These are phyloP conservation scores for Fusarium lateritium DNA, from an alignment of 2,329 filamentous ascomycete species.

Conservation along the genomic window DNA sequence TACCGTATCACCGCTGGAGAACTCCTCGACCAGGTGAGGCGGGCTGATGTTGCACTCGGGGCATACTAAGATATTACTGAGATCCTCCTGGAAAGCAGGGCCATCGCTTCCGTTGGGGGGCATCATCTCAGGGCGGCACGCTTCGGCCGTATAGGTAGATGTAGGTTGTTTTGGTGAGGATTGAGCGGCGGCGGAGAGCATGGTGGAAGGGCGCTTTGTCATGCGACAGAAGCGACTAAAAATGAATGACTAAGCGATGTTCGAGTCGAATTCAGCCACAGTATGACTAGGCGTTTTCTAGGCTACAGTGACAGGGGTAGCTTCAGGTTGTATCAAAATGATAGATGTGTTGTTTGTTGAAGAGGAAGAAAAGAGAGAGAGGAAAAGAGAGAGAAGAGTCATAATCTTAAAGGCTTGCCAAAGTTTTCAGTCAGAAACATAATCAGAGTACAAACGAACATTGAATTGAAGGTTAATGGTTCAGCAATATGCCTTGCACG, in stretches of 20 bases:
- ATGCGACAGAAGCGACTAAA: background rate
- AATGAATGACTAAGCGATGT: slow-evolving; percentile 36
- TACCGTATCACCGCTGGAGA: slow-evolving; percentile 91
- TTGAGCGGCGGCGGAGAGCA: slow-evolving; percentile 33
- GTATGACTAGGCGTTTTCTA: background rate
- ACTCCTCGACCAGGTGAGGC: slow-evolving; percentile 94
- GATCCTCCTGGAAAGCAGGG: slow-evolving; percentile 79
- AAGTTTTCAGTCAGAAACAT: background rate
- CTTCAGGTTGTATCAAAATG: too few species aligned
- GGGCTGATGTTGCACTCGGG: slow-evolving; percentile 92
- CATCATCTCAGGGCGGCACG: slow-evolving; percentile 64
- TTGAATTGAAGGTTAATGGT: background rate
- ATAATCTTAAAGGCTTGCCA: background rate
- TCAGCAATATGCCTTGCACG: background rate
- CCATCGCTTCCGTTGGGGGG: slow-evolving; percentile 55
- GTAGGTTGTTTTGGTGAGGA: slow-evolving; percentile 48
- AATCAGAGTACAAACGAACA: background rate
- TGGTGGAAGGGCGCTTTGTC: slow-evolving; percentile 32
- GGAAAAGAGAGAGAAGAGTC: background rate
- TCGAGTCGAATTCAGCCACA: background rate
- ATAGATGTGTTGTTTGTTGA: background rate
- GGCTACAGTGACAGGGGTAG: background rate
- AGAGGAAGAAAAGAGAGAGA: background rate
- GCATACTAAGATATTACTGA: slow-evolving; percentile 89
- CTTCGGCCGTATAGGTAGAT: slow-evolving; percentile 59